Base-by-base conservation (phyloP, 2,329 filamentous ascomycete species). In the Dryadomyces sulphureus region DNA sequence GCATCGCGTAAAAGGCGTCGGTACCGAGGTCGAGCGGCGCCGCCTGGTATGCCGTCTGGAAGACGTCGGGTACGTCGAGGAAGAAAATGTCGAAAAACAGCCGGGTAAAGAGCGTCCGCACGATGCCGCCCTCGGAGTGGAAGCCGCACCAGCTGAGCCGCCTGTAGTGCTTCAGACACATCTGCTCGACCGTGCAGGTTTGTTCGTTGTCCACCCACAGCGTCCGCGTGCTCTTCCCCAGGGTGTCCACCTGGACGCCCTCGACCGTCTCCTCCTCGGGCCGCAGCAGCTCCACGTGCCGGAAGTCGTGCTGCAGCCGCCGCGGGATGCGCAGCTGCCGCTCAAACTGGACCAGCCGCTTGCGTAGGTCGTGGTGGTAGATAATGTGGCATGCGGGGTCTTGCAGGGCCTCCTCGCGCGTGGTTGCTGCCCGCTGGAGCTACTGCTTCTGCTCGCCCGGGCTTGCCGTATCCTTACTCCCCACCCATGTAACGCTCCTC, bases 21-120 rank as follows among this genome's bases (percentile, higher is more conserved):
- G 89, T 94, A 59, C 93, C 84, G 6, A 98, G 67, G 60, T 98
- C 92, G 4, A 98, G 67, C 1, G 92, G 92, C 57, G 87, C 94
- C 0, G 87, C 94, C 62, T 98, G 92, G 59, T 86, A 98, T 1
- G 83, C 77, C 6, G 92, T 98, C 60, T 96, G 90, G 62, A 98
- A 98, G 46, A 98, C 90, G 55, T 96, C 94, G 22, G 92, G 90
- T 5, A 96, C 76, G 61, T 94, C 94, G 22, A 87, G 70, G 63
- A 96, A 96, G 7, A 98, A 68, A 21, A 96, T 76, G 61, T 98
- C 90, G 66, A 81, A 92, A 67, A 96, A 94, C 17, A 98, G 75
- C 57, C 92, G 90, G 14, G 80, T 83, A 62, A 89, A 89, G 22
- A 98, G 68, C 0, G 92, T 98, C n/a, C 88, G 79, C 7, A 96